Evolutionary conservation across 495 filamentous ascomycete genomes (phyloP), one percentile per base, ranked within the genome.

Genomic region (Neurospora hispaniola): DNA sequence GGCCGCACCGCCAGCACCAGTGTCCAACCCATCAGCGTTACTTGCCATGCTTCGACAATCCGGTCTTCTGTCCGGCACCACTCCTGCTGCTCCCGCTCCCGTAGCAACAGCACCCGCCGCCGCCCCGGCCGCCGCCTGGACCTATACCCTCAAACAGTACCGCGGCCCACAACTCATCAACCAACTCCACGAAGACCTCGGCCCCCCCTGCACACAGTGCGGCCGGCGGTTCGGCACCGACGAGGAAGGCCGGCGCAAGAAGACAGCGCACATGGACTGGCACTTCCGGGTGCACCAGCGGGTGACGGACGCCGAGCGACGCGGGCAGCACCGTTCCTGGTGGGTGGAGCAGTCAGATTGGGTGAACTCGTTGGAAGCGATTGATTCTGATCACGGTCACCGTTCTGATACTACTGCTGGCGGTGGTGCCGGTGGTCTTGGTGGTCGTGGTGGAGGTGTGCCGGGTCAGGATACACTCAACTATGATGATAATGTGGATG

Each of bases 191-290:
- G 93, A 93, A 73, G 85, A 89, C 43, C 86, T 90, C 44, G 92
- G 95, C 6, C 92, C 94, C 72, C 90, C 93, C 74, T 99, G 96
- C 80, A 91, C 89, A 35, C 94, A 94, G 44, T 99, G 96, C 83
- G 96, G 94, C 69, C 89, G 93, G 42, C 90, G 96, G 5, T 99
- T 98, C 79, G 84, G 85, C 42, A 85, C 88, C 27, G 91, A 90
- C 35, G 91, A 92, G 62, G 88, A 93, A 75, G 95, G 94, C 39
- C 91, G 89, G 74, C 88, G 89, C 77, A 90, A 90, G 82, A 98
- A 98, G 82, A 91, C 91, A n/a, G 89, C 92, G 2, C 96, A 99
- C 82, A 87, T 98, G 80, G 96, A 99, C 80, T 98, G 95, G 96
- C 96, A 99, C 80, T 99, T 99, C 84, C 88, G 90, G 40, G 95